These are phyloP conservation scores for Talaromyces stipitatus DNA, from an alignment of 495 filamentous ascomycete species.

Conservation along the genomic window DNA sequence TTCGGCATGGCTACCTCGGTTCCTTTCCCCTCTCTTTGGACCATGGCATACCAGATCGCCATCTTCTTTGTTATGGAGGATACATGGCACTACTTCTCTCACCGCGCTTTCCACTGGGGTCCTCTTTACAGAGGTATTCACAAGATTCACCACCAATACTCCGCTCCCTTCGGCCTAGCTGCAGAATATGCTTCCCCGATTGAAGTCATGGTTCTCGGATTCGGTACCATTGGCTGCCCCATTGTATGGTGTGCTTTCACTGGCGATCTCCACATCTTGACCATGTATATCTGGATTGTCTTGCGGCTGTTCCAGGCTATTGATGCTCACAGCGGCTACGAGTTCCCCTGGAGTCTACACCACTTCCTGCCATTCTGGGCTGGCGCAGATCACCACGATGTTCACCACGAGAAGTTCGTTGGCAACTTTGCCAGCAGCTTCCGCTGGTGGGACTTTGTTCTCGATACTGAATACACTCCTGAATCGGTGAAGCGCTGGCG, in stretches of 20 bases:
- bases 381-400: conserved; percentile 91
- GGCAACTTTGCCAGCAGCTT: conserved; percentile 98
- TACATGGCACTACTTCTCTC: conserved; percentile 96
- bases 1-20: conserved; percentile 83
- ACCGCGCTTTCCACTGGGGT: conserved; percentile 92
- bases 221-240: conserved; percentile 76
- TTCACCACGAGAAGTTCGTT: conserved; percentile 95
- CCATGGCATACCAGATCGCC: conserved; percentile 85
- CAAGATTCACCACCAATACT: conserved; percentile 98
- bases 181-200: conserved; percentile 98
- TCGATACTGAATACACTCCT: conserved; percentile 88
- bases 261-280: conserved; percentile 82
- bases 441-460: conserved; percentile 94
- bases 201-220: conserved; percentile 94
- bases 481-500: conserved; percentile 79
- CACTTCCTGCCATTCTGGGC: conserved; percentile 98
- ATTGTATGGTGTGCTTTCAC: conserved; percentile 82
- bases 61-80: conserved; percentile 96
- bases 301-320: conserved; percentile 94
- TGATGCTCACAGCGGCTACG: conserved; percentile 93
- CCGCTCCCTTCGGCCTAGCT: conserved; percentile 90
- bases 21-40: conserved; percentile 77
- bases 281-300: conserved; percentile 97
- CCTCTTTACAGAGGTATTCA: conserved; percentile 90
- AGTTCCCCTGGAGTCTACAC: conserved; percentile 94